Conservation (phyloP, 2,329 filamentous ascomycete genomes). For the Ophiocordyceps unilateralis region DNA sequence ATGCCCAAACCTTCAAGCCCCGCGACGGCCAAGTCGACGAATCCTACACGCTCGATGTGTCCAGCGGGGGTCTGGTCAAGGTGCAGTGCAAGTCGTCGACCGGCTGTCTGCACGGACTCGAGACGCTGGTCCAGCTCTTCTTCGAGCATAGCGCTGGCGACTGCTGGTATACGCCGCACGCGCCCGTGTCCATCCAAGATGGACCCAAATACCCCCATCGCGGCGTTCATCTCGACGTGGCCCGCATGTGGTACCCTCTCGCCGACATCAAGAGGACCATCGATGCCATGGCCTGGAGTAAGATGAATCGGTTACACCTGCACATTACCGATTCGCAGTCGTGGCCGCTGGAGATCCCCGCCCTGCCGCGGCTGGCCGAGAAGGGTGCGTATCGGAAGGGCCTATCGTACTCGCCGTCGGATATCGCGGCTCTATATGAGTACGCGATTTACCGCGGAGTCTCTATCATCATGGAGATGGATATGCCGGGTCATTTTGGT, state of each 20-base stretch:
- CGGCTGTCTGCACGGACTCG: constrained; percentile 56
- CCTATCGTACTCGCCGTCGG: constrained; percentile 48
- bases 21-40: constrained; percentile 51
- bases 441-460: constrained; percentile 48
- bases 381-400: constrained; percentile 57
- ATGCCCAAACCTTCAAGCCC: constrained; percentile 41
- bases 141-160: constrained; percentile 46
- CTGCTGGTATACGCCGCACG: constrained; percentile 48
- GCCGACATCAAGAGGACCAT: constrained; percentile 56
- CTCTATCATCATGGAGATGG: constrained; percentile 43
- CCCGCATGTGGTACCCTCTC: constrained; percentile 53
- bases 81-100: constrained; percentile 49
- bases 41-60: constrained; percentile 52
- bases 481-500: constrained; percentile 43
- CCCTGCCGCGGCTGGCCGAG: constrained; percentile 48
- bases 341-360: constrained; percentile 68
- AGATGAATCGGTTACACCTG: constrained; percentile 68
- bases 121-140: constrained; percentile 67
- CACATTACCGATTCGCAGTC: constrained; percentile 73
- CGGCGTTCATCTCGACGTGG: constrained; percentile 63
- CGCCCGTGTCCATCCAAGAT: constrained; percentile 58
- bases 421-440: constrained; percentile 49
- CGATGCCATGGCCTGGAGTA: constrained; percentile 60
- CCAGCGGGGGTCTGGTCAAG: constrained; percentile 36
- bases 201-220: constrained; percentile 59